Evolutionary conservation across 805 yeast species (phyloP).

Genomic region (Metschnikowia continentalis): DNA sequence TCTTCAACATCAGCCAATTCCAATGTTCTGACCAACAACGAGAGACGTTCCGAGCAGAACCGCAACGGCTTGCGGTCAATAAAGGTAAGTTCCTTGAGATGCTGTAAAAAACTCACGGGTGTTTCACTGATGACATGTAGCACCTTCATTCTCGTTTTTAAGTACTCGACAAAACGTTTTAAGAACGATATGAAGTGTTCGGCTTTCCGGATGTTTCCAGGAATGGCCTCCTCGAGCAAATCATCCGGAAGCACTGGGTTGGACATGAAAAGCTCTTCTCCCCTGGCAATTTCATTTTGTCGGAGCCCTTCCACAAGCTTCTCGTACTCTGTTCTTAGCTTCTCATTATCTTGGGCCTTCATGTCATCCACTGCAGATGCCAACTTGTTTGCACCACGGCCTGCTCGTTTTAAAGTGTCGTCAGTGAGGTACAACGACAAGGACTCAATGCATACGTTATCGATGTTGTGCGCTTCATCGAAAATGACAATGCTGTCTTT

Average conservation of each 20-base stretch:
- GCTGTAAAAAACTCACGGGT: slow-evolving; percentile 87
- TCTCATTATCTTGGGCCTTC: slow-evolving; percentile 75
- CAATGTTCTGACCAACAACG: slow-evolving; percentile 81
- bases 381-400: slow-evolving; percentile 78
- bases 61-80: slow-evolving; percentile 89
- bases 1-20: slow-evolving; percentile 89
- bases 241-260: slow-evolving; percentile 87
- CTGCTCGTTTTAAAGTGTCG: slow-evolving; percentile 79
- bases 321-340: slow-evolving; percentile 85
- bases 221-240: slow-evolving; percentile 85
- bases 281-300: slow-evolving; percentile 64
- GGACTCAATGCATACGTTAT: slow-evolving; percentile 97
- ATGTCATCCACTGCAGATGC: slow-evolving; percentile 82
- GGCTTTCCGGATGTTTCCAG: slow-evolving; percentile 95
- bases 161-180: slow-evolving; percentile 87
- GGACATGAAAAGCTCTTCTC: slow-evolving; percentile 69
- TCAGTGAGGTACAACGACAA: slow-evolving; percentile 88
- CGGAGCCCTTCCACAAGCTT: slow-evolving; percentile 85
- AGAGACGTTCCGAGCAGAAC: slow-evolving; percentile 88
- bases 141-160: slow-evolving; percentile 96
- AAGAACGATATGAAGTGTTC: slow-evolving; percentile 94
- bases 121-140: slow-evolving; percentile 97
- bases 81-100: slow-evolving; percentile 86
- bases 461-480: slow-evolving; percentile 98
- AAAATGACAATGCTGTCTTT: slow-evolving; percentile 92